These are phyloP conservation scores for Pythium rishiriense DNA, from an alignment of 352 stramenopile genomes.

Conservation along the genomic window DNA sequence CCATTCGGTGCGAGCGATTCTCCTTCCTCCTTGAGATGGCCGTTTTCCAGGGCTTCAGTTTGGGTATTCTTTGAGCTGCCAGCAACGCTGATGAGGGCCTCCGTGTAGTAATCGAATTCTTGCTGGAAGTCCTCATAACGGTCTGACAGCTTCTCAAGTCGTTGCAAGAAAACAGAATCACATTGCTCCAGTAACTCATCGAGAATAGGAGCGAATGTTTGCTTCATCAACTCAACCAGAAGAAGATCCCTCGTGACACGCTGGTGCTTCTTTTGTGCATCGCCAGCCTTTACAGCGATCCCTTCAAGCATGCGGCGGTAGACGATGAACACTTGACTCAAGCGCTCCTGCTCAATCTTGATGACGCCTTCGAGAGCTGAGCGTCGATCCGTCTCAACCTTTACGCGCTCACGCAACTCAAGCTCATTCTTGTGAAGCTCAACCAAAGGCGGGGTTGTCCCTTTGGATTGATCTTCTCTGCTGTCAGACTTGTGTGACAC, in stretches of 20 bases:
- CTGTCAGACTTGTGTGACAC: constrained; percentile 19
- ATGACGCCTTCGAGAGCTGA: constrained; percentile 66
- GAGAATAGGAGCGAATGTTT: constrained; percentile 71
- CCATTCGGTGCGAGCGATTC: constrained; percentile 10
- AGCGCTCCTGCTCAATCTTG: constrained; percentile 68
- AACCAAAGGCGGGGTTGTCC: constrained; percentile 52
- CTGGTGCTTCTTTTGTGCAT: constrained; percentile 53
- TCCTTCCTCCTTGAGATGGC: constrained; percentile 20
- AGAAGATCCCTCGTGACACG: constrained; percentile 61
- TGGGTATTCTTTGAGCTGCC: constrained; percentile 6
- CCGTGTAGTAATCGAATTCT: constrained; percentile 81
- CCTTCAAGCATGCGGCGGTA: constrained; percentile 62
- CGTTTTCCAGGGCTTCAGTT: constrained; percentile 11
- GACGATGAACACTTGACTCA: constrained; percentile 51
- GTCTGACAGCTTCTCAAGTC: constrained; percentile 55
- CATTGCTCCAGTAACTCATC: constrained; percentile 63
- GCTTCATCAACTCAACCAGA: constrained; percentile 66
- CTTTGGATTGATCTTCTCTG: constrained; percentile 6
- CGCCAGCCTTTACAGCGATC: constrained; percentile 43
- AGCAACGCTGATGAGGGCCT: constrained; percentile 51
- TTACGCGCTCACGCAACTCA: constrained; percentile 52
- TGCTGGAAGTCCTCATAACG: constrained; percentile 76
- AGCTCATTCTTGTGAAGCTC: constrained; percentile 59
- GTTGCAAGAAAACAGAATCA: constrained; percentile 66
- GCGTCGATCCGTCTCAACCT: constrained; percentile 54